Evolutionary conservation across 2,329 filamentous ascomycete species (phyloP).

Genomic region (Phymatotrichopsis omnivora): DNA sequence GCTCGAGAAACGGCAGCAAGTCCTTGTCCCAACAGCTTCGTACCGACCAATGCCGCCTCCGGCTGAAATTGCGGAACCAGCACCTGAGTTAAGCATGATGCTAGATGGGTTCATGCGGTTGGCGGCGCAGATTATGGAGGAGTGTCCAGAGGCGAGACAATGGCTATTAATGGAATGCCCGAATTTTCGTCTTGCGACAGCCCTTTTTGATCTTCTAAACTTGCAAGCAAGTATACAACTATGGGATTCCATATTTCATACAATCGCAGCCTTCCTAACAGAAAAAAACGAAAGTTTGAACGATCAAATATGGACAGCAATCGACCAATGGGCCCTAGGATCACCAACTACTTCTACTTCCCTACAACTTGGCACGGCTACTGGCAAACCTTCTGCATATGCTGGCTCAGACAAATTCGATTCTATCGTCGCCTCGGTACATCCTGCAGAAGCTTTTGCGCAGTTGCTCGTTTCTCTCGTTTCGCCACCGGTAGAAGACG

Average conservation of each 20-base stretch:
- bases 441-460: slow-evolving; percentile 77
- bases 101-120: slow-evolving; percentile 86
- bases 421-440: slow-evolving; percentile 66
- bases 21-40: slow-evolving; percentile 31
- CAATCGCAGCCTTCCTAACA: slow-evolving; percentile 63
- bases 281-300: slow-evolving; percentile 60
- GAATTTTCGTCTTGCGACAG: slow-evolving; percentile 58
- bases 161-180: slow-evolving; percentile 60
- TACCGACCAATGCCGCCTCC: slow-evolving; percentile 33
- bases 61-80: slow-evolving; percentile 50
- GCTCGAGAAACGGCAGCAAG: slow-evolving; percentile 26
- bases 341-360: slow-evolving; percentile 22
- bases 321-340: slow-evolving; percentile 57
- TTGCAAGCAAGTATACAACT: slow-evolving; percentile 66
- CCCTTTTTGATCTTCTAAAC: slow-evolving; percentile 68
- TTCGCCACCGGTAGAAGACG: slow-evolving; percentile 51
- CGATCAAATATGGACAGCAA: slow-evolving; percentile 63
- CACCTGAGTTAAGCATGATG: slow-evolving; percentile 94
- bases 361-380: slow-evolving; percentile 17
- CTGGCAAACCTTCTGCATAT: slow-evolving; percentile 32
- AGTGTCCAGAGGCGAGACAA: slow-evolving; percentile 60
- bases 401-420: slow-evolving; percentile 58
- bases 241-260: slow-evolving; percentile 72
- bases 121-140: slow-evolving; percentile 67
- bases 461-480: slow-evolving; percentile 64